Conservation (phyloP, 495 filamentous ascomycete genomes). For the Penicillium verhagenii region DNA sequence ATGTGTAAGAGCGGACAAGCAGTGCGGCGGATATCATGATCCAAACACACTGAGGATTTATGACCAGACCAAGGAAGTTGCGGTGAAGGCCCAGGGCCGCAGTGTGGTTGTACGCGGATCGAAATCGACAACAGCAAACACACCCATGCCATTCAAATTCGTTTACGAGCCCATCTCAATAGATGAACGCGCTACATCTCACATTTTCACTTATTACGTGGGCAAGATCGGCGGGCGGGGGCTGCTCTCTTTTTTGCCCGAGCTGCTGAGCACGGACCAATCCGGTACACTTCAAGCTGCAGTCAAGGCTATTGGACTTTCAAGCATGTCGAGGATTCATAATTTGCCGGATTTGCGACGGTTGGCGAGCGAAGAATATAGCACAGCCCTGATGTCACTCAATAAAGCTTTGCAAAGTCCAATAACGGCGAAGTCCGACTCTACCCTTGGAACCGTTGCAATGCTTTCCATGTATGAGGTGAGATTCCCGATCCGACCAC, state of each 20-base stretch:
- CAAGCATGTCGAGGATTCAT: conserved; percentile 8
- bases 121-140: not conserved
- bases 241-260: conserved; percentile 7
- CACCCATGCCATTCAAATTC: not conserved
- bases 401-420: conserved; percentile 16
- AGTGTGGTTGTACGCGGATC: not conserved
- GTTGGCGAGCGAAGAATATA: conserved; percentile 14
- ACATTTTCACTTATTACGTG: conserved; percentile 14
- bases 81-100: not conserved
- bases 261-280: conserved; percentile 2
- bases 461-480: conserved; percentile 27
- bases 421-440: conserved; percentile 12
- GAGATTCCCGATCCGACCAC: not conserved
- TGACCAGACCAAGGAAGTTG: not conserved
- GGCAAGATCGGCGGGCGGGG: conserved; percentile 9
- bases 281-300: conserved; percentile 13
- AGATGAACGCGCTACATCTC: conserved; percentile 6
- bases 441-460: conserved; percentile 19
- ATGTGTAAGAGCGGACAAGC: not conserved
- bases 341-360: not conserved
- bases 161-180: conserved; percentile 1
- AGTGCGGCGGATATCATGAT: not conserved
- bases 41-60: not conserved
- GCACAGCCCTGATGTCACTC: conserved; percentile 12
- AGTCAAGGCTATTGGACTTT: conserved; percentile 15